Evolutionary conservation across 2,329 filamentous ascomycete genomes (phyloP).

Genomic region (Trichoderma afroharzianum): DNA sequence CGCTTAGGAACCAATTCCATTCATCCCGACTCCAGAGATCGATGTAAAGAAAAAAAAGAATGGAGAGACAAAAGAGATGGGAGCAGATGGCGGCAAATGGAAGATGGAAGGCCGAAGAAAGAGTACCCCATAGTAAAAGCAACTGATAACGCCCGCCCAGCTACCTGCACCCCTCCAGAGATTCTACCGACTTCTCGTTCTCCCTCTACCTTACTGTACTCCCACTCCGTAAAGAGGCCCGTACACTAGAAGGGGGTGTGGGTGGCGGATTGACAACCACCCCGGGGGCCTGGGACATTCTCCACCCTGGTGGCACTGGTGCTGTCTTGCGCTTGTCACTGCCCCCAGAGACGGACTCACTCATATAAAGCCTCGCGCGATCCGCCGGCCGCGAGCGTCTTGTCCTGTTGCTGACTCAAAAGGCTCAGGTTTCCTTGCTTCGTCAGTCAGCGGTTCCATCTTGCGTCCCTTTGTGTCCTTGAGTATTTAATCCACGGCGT

Average conservation of each 20-base stretch:
- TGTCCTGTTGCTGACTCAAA: neutral
- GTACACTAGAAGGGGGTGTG: neutral
- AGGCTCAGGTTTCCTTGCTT: neutral
- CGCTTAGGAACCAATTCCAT: neutral
- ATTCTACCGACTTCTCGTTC: neutral
- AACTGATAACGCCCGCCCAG: neutral
- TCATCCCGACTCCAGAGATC: neutral
- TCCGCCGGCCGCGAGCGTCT: neutral
- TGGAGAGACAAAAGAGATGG: neutral
- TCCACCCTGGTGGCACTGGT: neutral
- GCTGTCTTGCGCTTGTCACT: conserved; percentile 1
- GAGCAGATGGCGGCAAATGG: neutral
- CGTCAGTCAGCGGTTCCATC: neutral
- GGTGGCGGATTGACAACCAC: neutral
- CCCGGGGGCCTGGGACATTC: neutral
- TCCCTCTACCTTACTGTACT: neutral
- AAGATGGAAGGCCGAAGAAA: neutral
- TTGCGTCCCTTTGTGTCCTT: neutral
- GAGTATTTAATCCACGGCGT: conserved; percentile 2
- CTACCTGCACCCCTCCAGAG: neutral
- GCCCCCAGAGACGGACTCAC: neutral
- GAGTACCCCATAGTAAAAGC: neutral
- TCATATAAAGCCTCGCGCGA: conserved; percentile 13
- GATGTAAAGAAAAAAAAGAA: neutral
- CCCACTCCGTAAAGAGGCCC: neutral